A percentile compares a stretch with the other conserved stretches of the same genome.
These are phyloP conservation scores for Vitis amurensis DNA, from an alignment of 164 flowering plant genomes.

Conservation along the genomic window DNA sequence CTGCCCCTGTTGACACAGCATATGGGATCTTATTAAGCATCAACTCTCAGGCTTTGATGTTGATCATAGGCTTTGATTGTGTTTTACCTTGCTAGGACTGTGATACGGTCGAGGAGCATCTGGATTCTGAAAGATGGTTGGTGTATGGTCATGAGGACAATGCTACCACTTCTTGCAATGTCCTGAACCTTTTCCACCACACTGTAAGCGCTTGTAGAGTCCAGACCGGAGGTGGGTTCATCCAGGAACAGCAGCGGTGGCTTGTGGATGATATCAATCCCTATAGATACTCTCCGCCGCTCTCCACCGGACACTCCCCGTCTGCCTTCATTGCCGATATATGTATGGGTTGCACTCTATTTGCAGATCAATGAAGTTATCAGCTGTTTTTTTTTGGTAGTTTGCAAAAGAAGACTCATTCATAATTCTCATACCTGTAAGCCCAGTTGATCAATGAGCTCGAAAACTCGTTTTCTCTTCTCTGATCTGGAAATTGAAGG, in stretches of 20 bases:
- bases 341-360: constrained; percentile 57
- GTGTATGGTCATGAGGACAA: constrained; percentile 84
- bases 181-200: constrained; percentile 79
- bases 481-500: constrained; percentile 64
- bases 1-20: constrained; percentile 49
- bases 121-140: constrained; percentile 82
- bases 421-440: constrained; percentile 40
- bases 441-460: constrained; percentile 72
- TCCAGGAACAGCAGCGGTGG: constrained; percentile 77
- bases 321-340: constrained; percentile 72
- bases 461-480: constrained; percentile 61
- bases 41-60: too few species aligned
- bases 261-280: constrained; percentile 81
- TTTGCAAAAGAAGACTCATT: too few species aligned
- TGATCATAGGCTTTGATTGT: too few species aligned
- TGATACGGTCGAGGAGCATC: constrained; percentile 69
- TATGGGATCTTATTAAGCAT: too few species aligned
- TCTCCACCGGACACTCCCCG: constrained; percentile 89
- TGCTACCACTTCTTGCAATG: constrained; percentile 69
- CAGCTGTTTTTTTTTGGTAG: too few species aligned
- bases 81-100: constrained; percentile 61
- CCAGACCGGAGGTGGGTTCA: constrained; percentile 83
- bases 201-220: constrained; percentile 76
- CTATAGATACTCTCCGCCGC: constrained; percentile 75
- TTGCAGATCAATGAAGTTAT: constrained; percentile 4